Percentiles rank a stretch among this genome's conserved stretches.
phyloP scores from a whole-genome alignment of 306 rosid genomes.

The Benincasa hispida region DNA sequence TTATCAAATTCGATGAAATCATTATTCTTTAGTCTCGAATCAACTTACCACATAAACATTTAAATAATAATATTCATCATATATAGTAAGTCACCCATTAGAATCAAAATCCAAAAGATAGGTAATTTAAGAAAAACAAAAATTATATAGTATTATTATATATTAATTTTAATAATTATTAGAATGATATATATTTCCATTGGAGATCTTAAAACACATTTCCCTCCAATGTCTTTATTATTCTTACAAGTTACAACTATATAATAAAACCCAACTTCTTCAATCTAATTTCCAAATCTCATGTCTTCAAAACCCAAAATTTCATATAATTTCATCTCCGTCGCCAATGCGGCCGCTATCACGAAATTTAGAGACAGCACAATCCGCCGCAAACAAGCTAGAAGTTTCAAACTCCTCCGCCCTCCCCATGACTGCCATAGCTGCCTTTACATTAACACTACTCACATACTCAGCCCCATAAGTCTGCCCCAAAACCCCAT shows the following conservation, averaged over 20 bases:
- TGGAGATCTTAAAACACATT: background rate
- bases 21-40: no score
- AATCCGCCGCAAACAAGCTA: conserved; percentile 30
- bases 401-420: conserved; percentile 32
- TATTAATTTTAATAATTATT: background rate
- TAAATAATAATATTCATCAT: no score
- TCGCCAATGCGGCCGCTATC: background rate
- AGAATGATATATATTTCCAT: background rate
- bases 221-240: background rate
- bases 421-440: conserved; percentile 52
- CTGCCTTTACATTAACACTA: conserved; percentile 24
- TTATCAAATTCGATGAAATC: no score
- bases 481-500: conserved; percentile 55
- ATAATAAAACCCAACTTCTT: no score
- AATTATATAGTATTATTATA: background rate
- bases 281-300: no score
- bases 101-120: no score
- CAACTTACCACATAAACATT: no score
- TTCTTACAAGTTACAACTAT: background rate
- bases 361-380: conserved; percentile 31
- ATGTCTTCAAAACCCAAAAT: background rate
- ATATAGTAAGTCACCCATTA: no score
- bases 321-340: background rate
- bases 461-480: conserved; percentile 36
- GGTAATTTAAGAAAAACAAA: background rate